phyloP scores from a whole-genome alignment of 2,329 filamentous ascomycete species.

The Arthrobotrys iridis region DNA sequence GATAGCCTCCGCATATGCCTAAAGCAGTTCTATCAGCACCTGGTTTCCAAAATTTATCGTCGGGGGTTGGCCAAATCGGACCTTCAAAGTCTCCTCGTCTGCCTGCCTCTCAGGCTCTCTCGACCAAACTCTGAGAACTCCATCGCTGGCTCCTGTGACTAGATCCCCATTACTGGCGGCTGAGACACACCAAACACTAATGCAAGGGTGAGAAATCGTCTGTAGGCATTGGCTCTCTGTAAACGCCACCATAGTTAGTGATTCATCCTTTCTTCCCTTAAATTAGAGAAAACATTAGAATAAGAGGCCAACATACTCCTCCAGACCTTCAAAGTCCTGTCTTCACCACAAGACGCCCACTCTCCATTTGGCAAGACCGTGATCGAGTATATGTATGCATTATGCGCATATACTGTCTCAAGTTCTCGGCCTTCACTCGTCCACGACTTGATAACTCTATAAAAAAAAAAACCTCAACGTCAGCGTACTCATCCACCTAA shows the following conservation, averaged over 20 bases:
- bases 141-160: constrained; percentile 90
- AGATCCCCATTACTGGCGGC: constrained; percentile 90
- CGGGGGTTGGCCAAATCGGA: constrained; percentile 57
- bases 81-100: constrained; percentile 72
- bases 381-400: constrained; percentile 93
- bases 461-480: not conserved
- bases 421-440: constrained; percentile 80
- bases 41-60: not conserved
- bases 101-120: constrained; percentile 76
- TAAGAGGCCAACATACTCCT: constrained; percentile 66
- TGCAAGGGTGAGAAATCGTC: constrained; percentile 95
- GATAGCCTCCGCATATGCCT: constrained; percentile 79
- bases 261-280: not conserved
- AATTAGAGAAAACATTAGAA: not conserved
- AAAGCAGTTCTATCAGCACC: not conserved
- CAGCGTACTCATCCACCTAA: not conserved
- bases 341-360: constrained; percentile 89
- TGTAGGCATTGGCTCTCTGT: constrained; percentile 75
- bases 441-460: constrained; percentile 79
- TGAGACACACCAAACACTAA: constrained; percentile 95
- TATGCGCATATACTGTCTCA: constrained; percentile 83
- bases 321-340: constrained; percentile 93
- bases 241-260: not conserved
- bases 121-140: constrained; percentile 84
- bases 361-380: constrained; percentile 81